Evolutionary conservation across 768 basidiomycete species (phyloP), one percentile per base, ranked within the genome.

Genomic region (Gymnopilus dilepis): DNA sequence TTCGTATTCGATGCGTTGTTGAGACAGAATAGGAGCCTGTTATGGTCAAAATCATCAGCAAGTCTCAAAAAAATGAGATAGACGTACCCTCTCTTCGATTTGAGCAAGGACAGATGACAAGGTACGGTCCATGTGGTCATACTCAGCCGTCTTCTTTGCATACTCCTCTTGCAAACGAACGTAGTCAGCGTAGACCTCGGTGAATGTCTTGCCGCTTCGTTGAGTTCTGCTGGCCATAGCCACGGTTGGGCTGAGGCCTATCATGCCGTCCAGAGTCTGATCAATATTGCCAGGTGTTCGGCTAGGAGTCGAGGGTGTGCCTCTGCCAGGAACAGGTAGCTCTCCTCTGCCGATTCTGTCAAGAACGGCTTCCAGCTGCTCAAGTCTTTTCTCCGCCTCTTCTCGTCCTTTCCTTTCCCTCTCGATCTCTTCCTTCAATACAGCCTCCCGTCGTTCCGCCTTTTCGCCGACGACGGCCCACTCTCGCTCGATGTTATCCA

Each of bases 131-230:
- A 99, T 89, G 48, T 92, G 86, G 64, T 88, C 87, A 60, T 90
- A 92, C 76, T 99, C 96, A 4, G 86, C 82, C 54, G 84, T 87
- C 74, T 94, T 93, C 72, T 81, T 84, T 19, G 86, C 83, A 58
- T 88, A 87, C 30, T 95, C 91, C 24, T 92, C 92, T 72, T 97
- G 90, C 40, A 96, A 82, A 56, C 86, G 84, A 34, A 97, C 88
- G 66, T 94, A 94, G 70, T 97, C 94, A 15, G 91, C 84, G 72
- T 97, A 98, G 21, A 99, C 89, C 69, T 97, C 92, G 0, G 97
- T 97, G 77, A 97, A 97, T 0, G 91, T 92, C 81, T 92, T 92
- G 28, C 92, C 94, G 26, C 81, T 85, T 73, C 86, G 87, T 77
- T 95, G 94, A 21, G 89, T 85, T 63, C 82, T 86, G 75, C 88